Conservation (phyloP, 345 rosid genomes). For the Populus tremula region DNA sequence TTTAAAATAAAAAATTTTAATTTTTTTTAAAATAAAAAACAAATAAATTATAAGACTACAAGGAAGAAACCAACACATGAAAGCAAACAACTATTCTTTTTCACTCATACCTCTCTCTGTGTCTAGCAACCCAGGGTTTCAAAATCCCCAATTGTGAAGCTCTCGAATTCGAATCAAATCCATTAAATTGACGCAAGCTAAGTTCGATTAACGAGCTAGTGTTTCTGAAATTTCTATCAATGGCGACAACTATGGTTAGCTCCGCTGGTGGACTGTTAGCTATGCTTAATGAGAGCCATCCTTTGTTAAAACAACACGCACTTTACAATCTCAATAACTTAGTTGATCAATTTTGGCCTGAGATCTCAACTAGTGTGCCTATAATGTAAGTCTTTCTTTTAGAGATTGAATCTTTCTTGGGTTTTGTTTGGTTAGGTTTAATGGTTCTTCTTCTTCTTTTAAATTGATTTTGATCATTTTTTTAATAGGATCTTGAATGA, state of each 20-base stretch:
- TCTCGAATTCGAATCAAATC: background rate
- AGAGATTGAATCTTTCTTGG: constrained; percentile 6
- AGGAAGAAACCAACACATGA: background rate
- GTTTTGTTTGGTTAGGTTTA: background rate
- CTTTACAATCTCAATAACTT: constrained; percentile 77
- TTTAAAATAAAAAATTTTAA: too few species aligned
- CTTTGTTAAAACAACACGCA: constrained; percentile 82
- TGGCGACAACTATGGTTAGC: constrained; percentile 80
- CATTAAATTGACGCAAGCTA: background rate
- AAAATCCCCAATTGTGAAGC: background rate
- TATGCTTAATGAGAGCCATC: constrained; percentile 90
- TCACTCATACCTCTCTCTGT: background rate
- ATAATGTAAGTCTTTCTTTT: constrained; percentile 52
- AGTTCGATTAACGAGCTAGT: background rate
- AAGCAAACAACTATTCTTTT: background rate
- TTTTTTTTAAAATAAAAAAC: too few species aligned
- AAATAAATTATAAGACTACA: too few species aligned
- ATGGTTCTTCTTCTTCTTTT: background rate
- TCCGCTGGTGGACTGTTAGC: constrained; percentile 92
- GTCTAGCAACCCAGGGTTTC: background rate
- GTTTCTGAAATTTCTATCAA: constrained; percentile 10
- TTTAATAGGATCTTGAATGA: background rate
- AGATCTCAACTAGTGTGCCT: constrained; percentile 98
- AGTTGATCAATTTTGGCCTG: constrained; percentile 96
- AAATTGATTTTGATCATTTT: background rate